Conservation (phyloP, 139 green algal species). For the Zygnema cylindricum region DNA sequence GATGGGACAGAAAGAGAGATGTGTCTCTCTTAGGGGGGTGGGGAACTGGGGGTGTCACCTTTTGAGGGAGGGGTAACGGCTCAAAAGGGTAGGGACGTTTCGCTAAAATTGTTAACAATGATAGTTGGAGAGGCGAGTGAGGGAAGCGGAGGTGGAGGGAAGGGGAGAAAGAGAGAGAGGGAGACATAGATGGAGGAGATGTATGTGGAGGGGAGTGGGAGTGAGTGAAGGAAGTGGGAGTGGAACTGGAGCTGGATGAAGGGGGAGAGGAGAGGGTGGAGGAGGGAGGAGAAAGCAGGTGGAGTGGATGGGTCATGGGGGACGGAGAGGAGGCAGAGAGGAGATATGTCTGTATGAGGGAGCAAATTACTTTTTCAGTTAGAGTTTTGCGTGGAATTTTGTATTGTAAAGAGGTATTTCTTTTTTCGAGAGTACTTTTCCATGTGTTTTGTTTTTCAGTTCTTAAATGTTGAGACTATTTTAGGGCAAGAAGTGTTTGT, state of each 20-base stretch:
- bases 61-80: neutral
- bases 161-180: neutral
- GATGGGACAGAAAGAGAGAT: neutral
- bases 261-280: neutral
- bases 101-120: too few species aligned
- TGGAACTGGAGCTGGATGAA: neutral
- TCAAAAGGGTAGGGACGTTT: neutral
- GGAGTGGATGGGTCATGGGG: neutral
- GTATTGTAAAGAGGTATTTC: too few species aligned
- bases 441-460: too few species aligned
- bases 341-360: neutral
- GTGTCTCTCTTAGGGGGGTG: neutral
- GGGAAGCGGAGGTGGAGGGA: neutral
- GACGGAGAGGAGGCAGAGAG: neutral
- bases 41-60: neutral
- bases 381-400: too few species aligned
- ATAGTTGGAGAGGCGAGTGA: neutral
- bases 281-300: neutral
- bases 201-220: neutral
- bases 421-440: too few species aligned
- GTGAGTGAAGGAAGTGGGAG: neutral
- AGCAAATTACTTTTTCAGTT: too few species aligned
- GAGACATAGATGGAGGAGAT: neutral
- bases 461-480: too few species aligned
- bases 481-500: too few species aligned